These are phyloP conservation scores for Pseudocercospora eumusae DNA, from an alignment of 2,329 filamentous ascomycete species.

Conservation along the genomic window DNA sequence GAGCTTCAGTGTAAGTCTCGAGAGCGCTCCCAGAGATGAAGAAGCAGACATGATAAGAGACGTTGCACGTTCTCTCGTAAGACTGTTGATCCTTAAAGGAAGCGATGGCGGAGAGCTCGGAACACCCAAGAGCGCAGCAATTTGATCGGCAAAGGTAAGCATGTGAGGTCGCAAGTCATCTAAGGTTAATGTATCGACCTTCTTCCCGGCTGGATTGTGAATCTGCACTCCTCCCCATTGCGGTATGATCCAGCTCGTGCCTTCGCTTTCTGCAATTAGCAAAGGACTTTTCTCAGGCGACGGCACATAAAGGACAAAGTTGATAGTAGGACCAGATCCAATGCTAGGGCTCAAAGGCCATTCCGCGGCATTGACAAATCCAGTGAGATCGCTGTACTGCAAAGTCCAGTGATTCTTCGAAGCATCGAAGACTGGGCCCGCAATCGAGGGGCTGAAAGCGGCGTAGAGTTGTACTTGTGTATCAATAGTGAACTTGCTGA, in stretches of 20 bases:
- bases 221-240: constrained; percentile 87
- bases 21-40: constrained; percentile 89
- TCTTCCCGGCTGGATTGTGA: constrained; percentile 57
- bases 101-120: constrained; percentile 76
- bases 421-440: constrained; percentile 57
- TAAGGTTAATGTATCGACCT: constrained; percentile 55
- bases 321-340: constrained; percentile 87
- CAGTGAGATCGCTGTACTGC: constrained; percentile 81
- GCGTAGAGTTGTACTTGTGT: constrained; percentile 96
- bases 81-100: constrained; percentile 78
- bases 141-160: constrained; percentile 85
- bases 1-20: constrained; percentile 78
- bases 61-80: constrained; percentile 81
- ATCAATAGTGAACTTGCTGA: constrained; percentile 94
- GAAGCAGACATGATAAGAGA: constrained; percentile 86
- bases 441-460: constrained; percentile 63
- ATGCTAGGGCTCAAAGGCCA: constrained; percentile 96
- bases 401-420: constrained; percentile 64
- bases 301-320: constrained; percentile 90
- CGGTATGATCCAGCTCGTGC: constrained; percentile 86
- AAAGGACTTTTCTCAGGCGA: constrained; percentile 65
- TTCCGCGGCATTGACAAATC: constrained; percentile 96
- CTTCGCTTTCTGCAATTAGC: constrained; percentile 59
- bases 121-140: constrained; percentile 83
- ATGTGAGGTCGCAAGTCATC: constrained; percentile 75